Evolutionary conservation across 257 asterid genomes (phyloP), one percentile per base, ranked within the genome.

Genomic region (Linderniella brevidens): DNA sequence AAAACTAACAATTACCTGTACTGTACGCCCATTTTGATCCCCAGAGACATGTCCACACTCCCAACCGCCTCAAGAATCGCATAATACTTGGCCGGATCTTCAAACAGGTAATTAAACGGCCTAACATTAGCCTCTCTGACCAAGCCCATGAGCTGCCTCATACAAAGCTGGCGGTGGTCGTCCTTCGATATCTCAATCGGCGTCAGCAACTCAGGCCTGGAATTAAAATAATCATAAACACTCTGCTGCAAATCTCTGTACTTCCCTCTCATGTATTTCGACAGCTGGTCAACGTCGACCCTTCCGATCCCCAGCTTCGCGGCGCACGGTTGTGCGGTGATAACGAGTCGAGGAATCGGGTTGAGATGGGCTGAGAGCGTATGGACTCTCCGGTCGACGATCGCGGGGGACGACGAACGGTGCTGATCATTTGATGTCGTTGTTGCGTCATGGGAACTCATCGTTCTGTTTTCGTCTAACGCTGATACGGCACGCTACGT

Each of bases 11-110:
- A 25, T 25, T 25, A 88, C 98, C 98, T 88, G 88, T 70, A 88
- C 47, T 88, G 98, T 42, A 88, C 98, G 4, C 96, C 98, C 83
- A 78, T 64, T 68, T 88, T 88, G 64, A 88, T 81, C 65, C 87
- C 98, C 56, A 88, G 67, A 8, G 98, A 88, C 84, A 88, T 76
- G 39, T 88, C 98, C 32, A 88, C 79, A 61, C 94, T 68, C n/a
- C 98, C 98, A 53, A 71, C 94, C 47, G 98, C 98, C 65, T 84
- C 98, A 35, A 60, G 48, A 46, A 88, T 62, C 15, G 98, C 94
- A 35, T 78, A 88, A 70, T 88, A 88, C 92, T 64, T 80, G 14
- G 71, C 86, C 50, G 98, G 95, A 9, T 88, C 94, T 1, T 80
- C 95, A 19, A 38, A 75, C 9, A 77, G 80, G 38, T 76, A 84